phyloP scores from a whole-genome alignment of 768 basidiomycete genomes.

The Kwoniella dendrophila region DNA sequence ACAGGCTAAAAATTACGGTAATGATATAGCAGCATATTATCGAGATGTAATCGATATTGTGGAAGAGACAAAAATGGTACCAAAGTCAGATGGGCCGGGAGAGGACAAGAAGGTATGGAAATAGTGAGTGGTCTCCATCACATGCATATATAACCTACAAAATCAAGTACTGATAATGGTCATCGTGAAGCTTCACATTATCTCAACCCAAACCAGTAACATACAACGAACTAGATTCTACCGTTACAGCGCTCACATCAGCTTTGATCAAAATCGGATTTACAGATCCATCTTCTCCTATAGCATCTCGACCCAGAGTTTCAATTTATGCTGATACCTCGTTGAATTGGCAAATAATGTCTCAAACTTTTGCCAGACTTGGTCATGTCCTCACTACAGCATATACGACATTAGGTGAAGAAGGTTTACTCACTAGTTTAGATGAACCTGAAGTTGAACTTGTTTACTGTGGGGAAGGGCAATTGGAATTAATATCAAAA shows the following conservation, averaged over 20 bases:
- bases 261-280: conserved; percentile 43
- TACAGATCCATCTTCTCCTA: conserved; percentile 23
- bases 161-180: not conserved
- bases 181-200: conserved; percentile 48
- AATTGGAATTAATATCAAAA: conserved; percentile 72
- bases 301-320: conserved; percentile 36
- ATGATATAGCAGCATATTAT: conserved; percentile 42
- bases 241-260: conserved; percentile 34
- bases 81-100: conserved; percentile 40
- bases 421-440: conserved; percentile 78
- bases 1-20: conserved; percentile 49
- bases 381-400: conserved; percentile 53
- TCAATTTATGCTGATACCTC: conserved; percentile 55
- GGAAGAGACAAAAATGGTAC: conserved; percentile 52
- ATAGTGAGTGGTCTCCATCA: conserved; percentile 41
- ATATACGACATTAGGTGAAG: conserved; percentile 53
- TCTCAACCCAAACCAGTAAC: conserved; percentile 49
- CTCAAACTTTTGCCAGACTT: conserved; percentile 45
- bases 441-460: conserved; percentile 80
- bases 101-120: conserved; percentile 55
- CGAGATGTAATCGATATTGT: conserved; percentile 50
- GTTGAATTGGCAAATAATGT: conserved; percentile 54
- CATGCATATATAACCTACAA: not conserved
- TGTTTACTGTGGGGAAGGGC: conserved; percentile 84
- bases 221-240: conserved; percentile 40